These are phyloP conservation scores for Suillus discolor DNA, from an alignment of 768 basidiomycete genomes.

Conservation along the genomic window DNA sequence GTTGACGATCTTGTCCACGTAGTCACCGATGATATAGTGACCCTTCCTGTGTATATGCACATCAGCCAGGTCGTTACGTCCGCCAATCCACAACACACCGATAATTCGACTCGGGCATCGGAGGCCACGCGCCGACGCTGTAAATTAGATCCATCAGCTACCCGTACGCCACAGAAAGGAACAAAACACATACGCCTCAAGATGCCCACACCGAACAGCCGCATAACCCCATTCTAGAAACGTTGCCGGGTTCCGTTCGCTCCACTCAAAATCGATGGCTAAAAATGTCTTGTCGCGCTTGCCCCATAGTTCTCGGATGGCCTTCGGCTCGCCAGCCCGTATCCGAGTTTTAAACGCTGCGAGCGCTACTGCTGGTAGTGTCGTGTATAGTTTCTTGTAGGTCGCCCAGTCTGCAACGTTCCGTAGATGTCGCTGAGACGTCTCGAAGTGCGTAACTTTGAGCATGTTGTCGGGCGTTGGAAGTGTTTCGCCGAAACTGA, in stretches of 20 bases:
- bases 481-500: constrained; percentile 75
- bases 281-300: constrained; percentile 73
- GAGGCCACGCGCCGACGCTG: constrained; percentile 77
- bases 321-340: constrained; percentile 63
- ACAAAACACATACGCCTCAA: constrained; percentile 58
- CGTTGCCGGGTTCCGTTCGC: constrained; percentile 68
- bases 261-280: constrained; percentile 75
- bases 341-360: constrained; percentile 68
- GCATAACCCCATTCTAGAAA: constrained; percentile 85
- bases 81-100: constrained; percentile 46
- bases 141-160: constrained; percentile 6
- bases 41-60: constrained; percentile 47
- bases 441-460: constrained; percentile 69
- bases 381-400: constrained; percentile 71
- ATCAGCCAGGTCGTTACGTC: constrained; percentile 12
- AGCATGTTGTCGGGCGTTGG: constrained; percentile 75
- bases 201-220: constrained; percentile 70
- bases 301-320: constrained; percentile 70
- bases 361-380: constrained; percentile 69
- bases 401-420: constrained; percentile 65
- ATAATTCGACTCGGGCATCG: constrained; percentile 74
- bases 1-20: constrained; percentile 64
- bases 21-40: constrained; percentile 74
- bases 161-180: neutral
- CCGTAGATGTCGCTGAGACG: constrained; percentile 64